These are phyloP conservation scores for Acidomyces sp. DNA, from an alignment of 495 filamentous ascomycete species.

Conservation along the genomic window DNA sequence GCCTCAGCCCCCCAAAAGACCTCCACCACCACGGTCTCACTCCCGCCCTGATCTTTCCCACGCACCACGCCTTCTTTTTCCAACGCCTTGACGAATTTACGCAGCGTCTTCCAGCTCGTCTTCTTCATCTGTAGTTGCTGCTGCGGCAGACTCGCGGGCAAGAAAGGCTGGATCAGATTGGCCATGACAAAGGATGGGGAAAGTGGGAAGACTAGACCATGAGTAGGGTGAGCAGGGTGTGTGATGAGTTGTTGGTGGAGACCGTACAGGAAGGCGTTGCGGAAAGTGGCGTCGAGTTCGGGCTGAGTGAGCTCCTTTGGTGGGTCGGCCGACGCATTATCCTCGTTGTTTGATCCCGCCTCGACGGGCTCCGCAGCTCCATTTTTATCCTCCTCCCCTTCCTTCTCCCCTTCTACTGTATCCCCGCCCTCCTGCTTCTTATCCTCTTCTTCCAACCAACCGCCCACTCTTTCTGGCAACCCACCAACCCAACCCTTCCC, in stretches of 20 bases:
- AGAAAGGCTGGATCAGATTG: conserved; percentile 51
- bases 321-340: too few relatives aligned
- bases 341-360: conserved; percentile 2
- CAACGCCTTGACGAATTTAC: conserved; percentile 59
- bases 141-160: conserved; percentile 44
- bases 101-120: conserved; percentile 60
- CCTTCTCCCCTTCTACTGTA: conserved; percentile 1
- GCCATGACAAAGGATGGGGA: conserved; percentile 53
- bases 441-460: conserved; percentile 24
- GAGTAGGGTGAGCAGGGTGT: conserved; percentile 39
- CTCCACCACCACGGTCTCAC: conserved; percentile 53
- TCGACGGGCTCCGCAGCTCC: neutral
- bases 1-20: conserved; percentile 49
- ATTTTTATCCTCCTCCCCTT: conserved; percentile 19
- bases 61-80: conserved; percentile 52
- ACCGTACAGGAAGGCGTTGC: conserved; percentile 55
- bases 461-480: conserved; percentile 18
- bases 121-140: conserved; percentile 59
- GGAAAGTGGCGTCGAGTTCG: conserved; percentile 60
- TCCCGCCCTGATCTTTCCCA: conserved; percentile 52
- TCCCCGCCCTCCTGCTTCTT: conserved; percentile 36
- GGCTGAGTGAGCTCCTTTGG: conserved; percentile 6
- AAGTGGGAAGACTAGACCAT: conserved; percentile 48
- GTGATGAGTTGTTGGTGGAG: conserved; percentile 39
- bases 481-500: conserved; percentile 14